Percentiles rank a stretch among this genome's conserved stretches.
Conservation (phyloP, 345 rosid species). For the Eucalyptus albens region DNA sequence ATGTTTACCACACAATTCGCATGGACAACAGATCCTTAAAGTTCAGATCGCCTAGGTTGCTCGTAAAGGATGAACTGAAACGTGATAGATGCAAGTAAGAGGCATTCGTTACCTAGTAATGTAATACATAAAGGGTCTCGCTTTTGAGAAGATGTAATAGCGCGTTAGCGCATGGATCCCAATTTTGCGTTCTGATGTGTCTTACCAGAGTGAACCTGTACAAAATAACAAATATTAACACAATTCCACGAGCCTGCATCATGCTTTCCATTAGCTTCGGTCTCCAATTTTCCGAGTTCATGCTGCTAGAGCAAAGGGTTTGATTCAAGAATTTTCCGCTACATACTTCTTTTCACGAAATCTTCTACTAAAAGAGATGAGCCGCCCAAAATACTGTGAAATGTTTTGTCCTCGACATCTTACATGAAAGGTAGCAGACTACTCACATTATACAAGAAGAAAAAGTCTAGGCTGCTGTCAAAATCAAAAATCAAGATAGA, state of each 20-base stretch:
- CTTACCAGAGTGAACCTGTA: not conserved
- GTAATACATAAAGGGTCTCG: not conserved
- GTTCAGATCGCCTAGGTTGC: not conserved
- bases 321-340: not conserved
- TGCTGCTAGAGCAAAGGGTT: not conserved
- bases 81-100: not conserved
- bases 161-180: not conserved
- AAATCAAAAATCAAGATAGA: constrained; percentile 42
- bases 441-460: not conserved
- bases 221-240: not conserved
- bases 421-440: not conserved
- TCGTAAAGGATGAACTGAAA: not conserved
- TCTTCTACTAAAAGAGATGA: not conserved
- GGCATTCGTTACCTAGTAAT: not conserved
- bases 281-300: not conserved
- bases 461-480: not conserved
- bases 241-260: not conserved
- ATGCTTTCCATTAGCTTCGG: not conserved
- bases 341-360: not conserved
- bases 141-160: not conserved
- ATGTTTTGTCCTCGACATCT: not conserved
- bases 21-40: not conserved
- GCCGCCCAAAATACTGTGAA: not conserved
- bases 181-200: not conserved
- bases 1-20: not conserved